A percentile compares a stretch with the other conserved stretches of the same genome.
phyloP scores from a whole-genome alignment of 805 yeast genomes.

The Metschnikowia borealis region DNA sequence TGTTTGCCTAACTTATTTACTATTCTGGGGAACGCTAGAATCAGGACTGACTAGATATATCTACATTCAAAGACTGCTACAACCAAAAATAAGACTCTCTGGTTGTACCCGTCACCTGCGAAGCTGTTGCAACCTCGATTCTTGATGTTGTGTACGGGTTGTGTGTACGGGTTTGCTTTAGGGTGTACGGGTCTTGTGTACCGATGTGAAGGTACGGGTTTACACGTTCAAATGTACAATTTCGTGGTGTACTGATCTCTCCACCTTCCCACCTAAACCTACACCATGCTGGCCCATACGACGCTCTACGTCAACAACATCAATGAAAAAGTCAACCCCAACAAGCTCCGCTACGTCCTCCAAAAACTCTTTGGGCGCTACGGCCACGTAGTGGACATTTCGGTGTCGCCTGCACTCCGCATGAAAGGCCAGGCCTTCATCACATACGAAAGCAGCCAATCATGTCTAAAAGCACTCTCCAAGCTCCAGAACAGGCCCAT shows the following conservation, averaged over 20 bases:
- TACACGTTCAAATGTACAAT: background rate
- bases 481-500: constrained; percentile 38
- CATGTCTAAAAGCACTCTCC: constrained; percentile 46
- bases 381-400: constrained; percentile 48
- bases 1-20: too few relatives aligned
- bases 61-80: too few relatives aligned
- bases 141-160: too few relatives aligned
- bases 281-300: constrained; percentile 14
- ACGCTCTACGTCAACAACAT: constrained; percentile 63
- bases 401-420: constrained; percentile 56
- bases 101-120: too few relatives aligned
- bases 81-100: too few relatives aligned
- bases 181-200: too few relatives aligned
- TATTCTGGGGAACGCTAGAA: too few relatives aligned
- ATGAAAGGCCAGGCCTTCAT: constrained; percentile 84
- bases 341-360: constrained; percentile 46
- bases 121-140: too few relatives aligned
- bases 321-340: constrained; percentile 61
- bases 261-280: background rate
- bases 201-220: too few relatives aligned
- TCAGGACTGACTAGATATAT: too few relatives aligned
- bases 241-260: constrained; percentile 7
- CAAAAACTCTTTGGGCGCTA: constrained; percentile 37
- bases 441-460: constrained; percentile 42
- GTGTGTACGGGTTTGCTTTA: too few relatives aligned